Conservation (phyloP, 2,329 filamentous ascomycete species). For the Microsporum audouinii region DNA sequence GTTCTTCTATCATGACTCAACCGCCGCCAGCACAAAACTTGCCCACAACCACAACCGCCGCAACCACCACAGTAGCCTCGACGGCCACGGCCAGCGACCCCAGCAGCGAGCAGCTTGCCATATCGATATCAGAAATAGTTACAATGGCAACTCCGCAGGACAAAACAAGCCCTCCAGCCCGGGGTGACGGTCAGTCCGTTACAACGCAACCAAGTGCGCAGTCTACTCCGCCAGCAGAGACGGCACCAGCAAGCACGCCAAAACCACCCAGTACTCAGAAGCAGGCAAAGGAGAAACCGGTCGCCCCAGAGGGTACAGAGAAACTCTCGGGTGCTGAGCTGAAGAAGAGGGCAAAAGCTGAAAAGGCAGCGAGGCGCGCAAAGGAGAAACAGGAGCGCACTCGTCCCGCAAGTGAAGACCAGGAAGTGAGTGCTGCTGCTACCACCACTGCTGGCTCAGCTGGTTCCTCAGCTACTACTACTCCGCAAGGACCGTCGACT, state of each 20-base stretch:
- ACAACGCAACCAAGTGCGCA: neutral
- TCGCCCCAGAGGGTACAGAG: conserved; percentile 17
- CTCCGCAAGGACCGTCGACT: conserved; percentile 16
- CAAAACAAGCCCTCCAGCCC: neutral
- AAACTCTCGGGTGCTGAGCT: conserved; percentile 52
- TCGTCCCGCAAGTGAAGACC: conserved; percentile 22
- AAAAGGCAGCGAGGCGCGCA: conserved; percentile 77
- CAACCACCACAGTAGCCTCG: neutral
- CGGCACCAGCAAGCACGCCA: neutral
- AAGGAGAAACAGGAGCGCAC: conserved; percentile 48
- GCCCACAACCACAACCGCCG: neutral
- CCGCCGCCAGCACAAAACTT: neutral
- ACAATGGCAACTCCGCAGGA: neutral
- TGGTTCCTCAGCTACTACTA: neutral
- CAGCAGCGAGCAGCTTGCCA: neutral
- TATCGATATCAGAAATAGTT: neutral
- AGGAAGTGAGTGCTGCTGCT: conserved; percentile 10
- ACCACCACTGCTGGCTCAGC: conserved; percentile 5
- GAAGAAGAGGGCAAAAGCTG: conserved; percentile 81
- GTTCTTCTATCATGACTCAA: neutral
- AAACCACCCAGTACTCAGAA: neutral
- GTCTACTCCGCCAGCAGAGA: neutral
- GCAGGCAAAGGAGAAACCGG: conserved; percentile 5
- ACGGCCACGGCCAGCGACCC: neutral
- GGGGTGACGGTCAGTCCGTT: neutral